Evolutionary conservation across 768 basidiomycete species (phyloP).

Genomic region (Lentinula detonsa): DNA sequence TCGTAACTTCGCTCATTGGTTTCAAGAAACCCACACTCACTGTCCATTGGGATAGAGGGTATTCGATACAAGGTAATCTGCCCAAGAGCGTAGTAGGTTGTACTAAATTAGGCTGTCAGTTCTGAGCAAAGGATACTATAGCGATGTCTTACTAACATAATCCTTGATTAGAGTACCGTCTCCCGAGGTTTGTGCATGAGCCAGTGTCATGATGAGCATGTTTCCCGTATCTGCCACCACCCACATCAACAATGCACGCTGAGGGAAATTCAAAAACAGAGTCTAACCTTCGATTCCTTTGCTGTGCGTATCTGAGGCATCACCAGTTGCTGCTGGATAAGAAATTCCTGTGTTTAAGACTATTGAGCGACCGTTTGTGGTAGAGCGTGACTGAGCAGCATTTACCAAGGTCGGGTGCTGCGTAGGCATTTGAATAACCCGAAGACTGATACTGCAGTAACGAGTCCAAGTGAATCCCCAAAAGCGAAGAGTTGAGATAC

Average conservation of each 20-base stretch:
- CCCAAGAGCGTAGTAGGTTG: neutral
- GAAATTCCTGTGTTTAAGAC: neutral
- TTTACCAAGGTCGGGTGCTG: conserved; percentile 9
- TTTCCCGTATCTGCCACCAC: conserved; percentile 19
- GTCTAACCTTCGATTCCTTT: neutral
- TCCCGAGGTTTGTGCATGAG: conserved; percentile 21
- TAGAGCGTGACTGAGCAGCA: neutral
- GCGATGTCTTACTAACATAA: conserved; percentile 10
- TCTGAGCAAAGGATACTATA: neutral
- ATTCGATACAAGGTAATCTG: conserved; percentile 3
- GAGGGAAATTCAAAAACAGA: neutral
- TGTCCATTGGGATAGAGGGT: conserved; percentile 3
- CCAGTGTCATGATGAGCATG: conserved; percentile 27
- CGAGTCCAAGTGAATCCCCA: conserved; percentile 35
- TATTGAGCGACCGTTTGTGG: neutral
- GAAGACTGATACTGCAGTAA: conserved; percentile 25
- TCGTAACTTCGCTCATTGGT: neutral
- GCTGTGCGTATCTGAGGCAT: neutral
- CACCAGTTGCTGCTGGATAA: neutral
- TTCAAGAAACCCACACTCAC: neutral
- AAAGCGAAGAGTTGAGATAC: conserved; percentile 30
- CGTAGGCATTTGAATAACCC: neutral
- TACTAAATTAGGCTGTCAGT: neutral
- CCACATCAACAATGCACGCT: neutral
- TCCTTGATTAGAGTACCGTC: conserved; percentile 16